Evolutionary conservation across 192 early-diverging fungal species (phyloP).

Genomic region (Coemansia sp.): DNA sequence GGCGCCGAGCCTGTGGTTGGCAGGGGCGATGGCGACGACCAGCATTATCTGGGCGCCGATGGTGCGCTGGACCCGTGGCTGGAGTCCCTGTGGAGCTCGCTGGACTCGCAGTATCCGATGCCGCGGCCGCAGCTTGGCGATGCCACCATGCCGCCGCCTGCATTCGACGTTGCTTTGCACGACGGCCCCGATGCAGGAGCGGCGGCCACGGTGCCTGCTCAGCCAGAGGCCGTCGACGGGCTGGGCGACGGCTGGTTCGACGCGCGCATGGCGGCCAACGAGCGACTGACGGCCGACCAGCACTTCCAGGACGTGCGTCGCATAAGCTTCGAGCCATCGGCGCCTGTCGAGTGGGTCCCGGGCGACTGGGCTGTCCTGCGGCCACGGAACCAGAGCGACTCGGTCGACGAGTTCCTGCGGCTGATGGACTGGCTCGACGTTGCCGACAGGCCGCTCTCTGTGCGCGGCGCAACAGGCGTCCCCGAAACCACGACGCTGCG

Average conservation of each 20-base stretch:
- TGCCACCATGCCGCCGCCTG: conserved; percentile 18
- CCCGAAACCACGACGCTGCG: conserved; percentile 60
- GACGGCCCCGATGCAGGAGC: too few species aligned
- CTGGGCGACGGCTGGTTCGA: conserved; percentile 1
- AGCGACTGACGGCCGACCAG: conserved; percentile 66
- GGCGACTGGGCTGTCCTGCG: conserved; percentile 79
- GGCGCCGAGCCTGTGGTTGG: conserved; percentile 69
- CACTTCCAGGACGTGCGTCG: conserved; percentile 96
- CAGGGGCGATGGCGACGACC: conserved; percentile 91
- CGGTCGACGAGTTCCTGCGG: conserved; percentile 67
- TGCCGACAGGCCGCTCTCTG: conserved; percentile 42
- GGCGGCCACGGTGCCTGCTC: background rate
- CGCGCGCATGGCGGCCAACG: conserved; percentile 51
- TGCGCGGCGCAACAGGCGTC: conserved; percentile 6
- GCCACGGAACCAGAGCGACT: conserved; percentile 68
- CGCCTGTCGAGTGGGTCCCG: conserved; percentile 40
- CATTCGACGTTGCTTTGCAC: conserved; percentile 12
- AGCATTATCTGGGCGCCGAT: conserved; percentile 90
- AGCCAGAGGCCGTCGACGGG: conserved; percentile 1
- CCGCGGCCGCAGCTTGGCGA: conserved; percentile 31
- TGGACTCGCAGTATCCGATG: conserved; percentile 63
- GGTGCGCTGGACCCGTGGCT: conserved; percentile 90
- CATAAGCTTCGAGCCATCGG: conserved; percentile 57
- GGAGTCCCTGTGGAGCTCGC: conserved; percentile 64
- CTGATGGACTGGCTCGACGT: conserved; percentile 54